phyloP scores from a whole-genome alignment of 768 basidiomycete genomes.

The Botryobasidium botryosum region DNA sequence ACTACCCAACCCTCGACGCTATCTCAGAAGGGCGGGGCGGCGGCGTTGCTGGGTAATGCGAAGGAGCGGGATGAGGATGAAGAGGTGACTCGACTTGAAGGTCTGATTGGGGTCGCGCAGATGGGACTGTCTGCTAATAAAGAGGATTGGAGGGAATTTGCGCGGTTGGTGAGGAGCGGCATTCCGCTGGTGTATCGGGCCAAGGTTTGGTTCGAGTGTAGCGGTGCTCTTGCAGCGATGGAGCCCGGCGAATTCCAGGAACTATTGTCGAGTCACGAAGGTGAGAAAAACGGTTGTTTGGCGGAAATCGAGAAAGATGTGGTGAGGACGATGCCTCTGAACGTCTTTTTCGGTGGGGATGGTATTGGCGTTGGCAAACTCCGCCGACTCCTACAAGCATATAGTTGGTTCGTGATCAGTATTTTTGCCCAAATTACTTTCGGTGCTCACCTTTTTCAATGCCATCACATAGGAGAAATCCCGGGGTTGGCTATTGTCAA shows the following conservation, averaged over 20 bases:
- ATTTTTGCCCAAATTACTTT: not conserved
- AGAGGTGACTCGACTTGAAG: constrained; percentile 66
- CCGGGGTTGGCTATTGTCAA: constrained; percentile 84
- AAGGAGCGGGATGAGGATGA: constrained; percentile 25
- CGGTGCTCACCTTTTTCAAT: not conserved
- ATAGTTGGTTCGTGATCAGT: constrained; percentile 59
- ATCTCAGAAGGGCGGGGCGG: constrained; percentile 28
- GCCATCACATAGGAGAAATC: constrained; percentile 52
- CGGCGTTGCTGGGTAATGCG: constrained; percentile 39
- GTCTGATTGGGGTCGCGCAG: constrained; percentile 81
- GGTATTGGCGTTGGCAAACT: constrained; percentile 89
- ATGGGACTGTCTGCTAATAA: constrained; percentile 54
- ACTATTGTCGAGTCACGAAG: constrained; percentile 34
- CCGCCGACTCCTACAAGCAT: constrained; percentile 75
- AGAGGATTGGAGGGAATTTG: constrained; percentile 66
- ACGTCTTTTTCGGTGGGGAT: constrained; percentile 94
- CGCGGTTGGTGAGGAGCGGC: constrained; percentile 61
- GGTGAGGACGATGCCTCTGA: constrained; percentile 78
- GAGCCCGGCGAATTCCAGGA: constrained; percentile 87
- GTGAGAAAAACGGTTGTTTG: constrained; percentile 20
- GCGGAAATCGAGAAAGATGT: constrained; percentile 95
- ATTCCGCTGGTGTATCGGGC: constrained; percentile 79
- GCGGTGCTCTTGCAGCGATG: constrained; percentile 77
- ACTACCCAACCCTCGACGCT: constrained; percentile 14
- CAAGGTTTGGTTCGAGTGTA: constrained; percentile 87